Conservation (phyloP, 768 basidiomycete genomes). For the Suillus cothurnatus region DNA sequence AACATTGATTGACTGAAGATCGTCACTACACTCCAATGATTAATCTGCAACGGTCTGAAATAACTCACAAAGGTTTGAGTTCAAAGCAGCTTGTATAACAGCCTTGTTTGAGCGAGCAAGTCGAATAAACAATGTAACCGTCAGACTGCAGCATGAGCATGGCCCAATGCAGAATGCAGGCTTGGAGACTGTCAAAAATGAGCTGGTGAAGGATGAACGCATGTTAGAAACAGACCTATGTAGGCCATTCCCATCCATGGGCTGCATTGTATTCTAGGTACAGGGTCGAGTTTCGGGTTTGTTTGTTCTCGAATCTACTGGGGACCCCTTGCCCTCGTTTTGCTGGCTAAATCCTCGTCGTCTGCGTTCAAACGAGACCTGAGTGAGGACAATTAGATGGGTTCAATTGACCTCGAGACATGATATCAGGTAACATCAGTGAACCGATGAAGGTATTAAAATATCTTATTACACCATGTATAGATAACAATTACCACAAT, state of each 20-base stretch:
- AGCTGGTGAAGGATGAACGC: constrained; percentile 8
- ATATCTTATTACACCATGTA: neutral
- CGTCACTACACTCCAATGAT: neutral
- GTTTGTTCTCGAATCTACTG: too few species aligned
- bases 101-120: constrained; percentile 98
- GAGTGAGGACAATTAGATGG: too few species aligned
- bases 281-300: too few species aligned
- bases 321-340: too few species aligned
- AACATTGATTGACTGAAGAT: constrained; percentile 80
- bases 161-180: constrained; percentile 88
- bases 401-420: too few species aligned
- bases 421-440: too few species aligned
- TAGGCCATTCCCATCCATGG: constrained; percentile 87
- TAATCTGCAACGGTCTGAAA: neutral
- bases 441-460: too few species aligned
- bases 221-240: constrained; percentile 61
- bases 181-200: constrained; percentile 65
- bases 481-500: too few species aligned
- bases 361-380: too few species aligned
- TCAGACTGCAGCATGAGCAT: constrained; percentile 82
- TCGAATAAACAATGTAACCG: constrained; percentile 97
- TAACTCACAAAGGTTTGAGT: constrained; percentile 61
- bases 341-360: too few species aligned
- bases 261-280: too few species aligned
- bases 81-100: constrained; percentile 84